These are phyloP conservation scores for Skeletonema costatum DNA, from an alignment of 108 stramenopile species.

Conservation along the genomic window DNA sequence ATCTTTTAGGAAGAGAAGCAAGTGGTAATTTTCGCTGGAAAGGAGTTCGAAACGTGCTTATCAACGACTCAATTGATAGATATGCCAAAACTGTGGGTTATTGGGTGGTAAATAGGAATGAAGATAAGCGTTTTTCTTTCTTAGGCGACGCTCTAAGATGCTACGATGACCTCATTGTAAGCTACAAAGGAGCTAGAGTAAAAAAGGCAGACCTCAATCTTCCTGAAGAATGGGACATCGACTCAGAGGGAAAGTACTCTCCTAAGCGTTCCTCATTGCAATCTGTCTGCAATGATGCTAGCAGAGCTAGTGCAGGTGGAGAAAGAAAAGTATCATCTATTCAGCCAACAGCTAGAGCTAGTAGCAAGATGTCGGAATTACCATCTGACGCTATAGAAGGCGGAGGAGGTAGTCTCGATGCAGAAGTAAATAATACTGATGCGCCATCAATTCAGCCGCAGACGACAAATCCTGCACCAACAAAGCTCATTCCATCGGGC, in stretches of 20 bases:
- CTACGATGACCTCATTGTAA: background rate
- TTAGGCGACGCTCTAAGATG: background rate
- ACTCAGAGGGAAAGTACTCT: background rate
- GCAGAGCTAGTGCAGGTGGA: too few species aligned
- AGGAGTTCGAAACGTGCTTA: background rate
- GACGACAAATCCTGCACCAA: slow-evolving; percentile 29
- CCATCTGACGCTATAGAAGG: too few species aligned
- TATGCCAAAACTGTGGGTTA: background rate
- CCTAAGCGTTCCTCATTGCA: background rate
- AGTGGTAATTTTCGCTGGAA: background rate
- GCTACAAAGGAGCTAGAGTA: background rate
- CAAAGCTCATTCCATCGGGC: slow-evolving; percentile 50
- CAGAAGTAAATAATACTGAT: too few species aligned
- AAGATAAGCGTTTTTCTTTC: background rate
- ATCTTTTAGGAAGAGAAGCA: background rate
- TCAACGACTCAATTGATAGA: background rate
- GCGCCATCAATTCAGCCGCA: background rate
- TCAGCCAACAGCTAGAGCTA: too few species aligned
- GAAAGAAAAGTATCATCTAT: too few species aligned
- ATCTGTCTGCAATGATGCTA: background rate
- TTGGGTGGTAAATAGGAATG: background rate
- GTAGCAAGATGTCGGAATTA: too few species aligned
- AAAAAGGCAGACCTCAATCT: background rate
- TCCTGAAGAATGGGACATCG: background rate
- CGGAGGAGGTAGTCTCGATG: too few species aligned